Evolutionary conservation across 2,329 filamentous ascomycete species (phyloP), one percentile per base, ranked within the genome.

Genomic region (Dactylellina haptotyla): DNA sequence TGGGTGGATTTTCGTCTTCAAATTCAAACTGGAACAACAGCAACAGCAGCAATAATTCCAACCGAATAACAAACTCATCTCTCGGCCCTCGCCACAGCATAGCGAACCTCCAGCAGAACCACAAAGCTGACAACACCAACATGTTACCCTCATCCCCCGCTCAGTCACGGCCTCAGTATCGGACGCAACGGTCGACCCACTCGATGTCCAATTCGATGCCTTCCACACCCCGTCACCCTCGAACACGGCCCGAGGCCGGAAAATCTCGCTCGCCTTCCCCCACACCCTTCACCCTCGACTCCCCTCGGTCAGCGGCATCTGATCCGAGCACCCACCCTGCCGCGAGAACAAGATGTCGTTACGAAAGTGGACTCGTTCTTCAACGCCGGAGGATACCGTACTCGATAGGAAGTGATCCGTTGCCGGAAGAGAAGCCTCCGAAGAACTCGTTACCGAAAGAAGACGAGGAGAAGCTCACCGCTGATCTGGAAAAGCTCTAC

Each of bases 341-440:
- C 5, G 82, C 91, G 72, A 86, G 88, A 72, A 87, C 86, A 71
- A 85, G 87, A 78, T 99, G 95, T 83, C 91, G 90, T 79, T 97
- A 91, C 82, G 95, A 99, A 83, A 96, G 92, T 10, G 90, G 90
- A 20, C 87, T 93, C 80, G 89, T 92, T 23, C 89, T 90, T 80
- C 90, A 90, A 56, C 89, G 92, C 78, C 86, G 95, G 80, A 87
- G 95, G 78, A 96, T 99, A 85, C 92, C 92, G 18, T 99, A 99
- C 83, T 93, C 88, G 76, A 86, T 95, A 66, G 93, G 93, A n/a
- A 88, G 88, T 74, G 90, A 96, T 76, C 85, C 87, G 76, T 82
- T 98, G 53, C 89, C 91, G 66, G 89, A 87, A 79, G 85, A 90
- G 58, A 88, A 91, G 75, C 84, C 88, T 77, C 85, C 88, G 58